Base-by-base conservation (phyloP, 2,329 filamentous ascomycete species). In the Aspergillus pseudonomiae region DNA sequence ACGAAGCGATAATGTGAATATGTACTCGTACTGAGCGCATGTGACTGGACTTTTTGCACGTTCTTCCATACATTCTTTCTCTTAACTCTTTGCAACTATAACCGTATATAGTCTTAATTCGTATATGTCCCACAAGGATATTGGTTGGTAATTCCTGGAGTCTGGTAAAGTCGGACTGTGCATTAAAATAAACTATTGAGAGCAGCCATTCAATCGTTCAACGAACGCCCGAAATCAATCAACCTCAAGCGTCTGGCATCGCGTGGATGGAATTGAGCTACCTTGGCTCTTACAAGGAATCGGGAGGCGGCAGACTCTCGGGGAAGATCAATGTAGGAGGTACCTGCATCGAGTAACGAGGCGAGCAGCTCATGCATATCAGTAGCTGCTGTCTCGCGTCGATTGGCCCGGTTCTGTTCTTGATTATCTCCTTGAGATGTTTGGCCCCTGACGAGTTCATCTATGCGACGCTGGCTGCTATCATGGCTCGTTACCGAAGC, bases 191-290 rank as follows among this genome's bases (percentile, higher is more conserved):
- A 41, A 41, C 19, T n/a, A 41, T 10, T n/a, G 16, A 41, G 19
- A 19, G 36, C 16, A 41, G 6, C 19, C 16, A 14, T 50, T 72
- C 58, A 77, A 62, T 70, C 70, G 50, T 70, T 69, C 28, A 79
- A 62, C 9, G 74, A 74, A 43, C 76, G 76, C 16, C 82, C 83
- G 74, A 86, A 85, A 71, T 86, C 84, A 64, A 86, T 82, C 66
- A 86, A 70, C 36, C 84, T 79, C 64, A 86, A 67, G 64, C 80
- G 81, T 63, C 77, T 76, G 19, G 84, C 84, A 74, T 86, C 83
- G 63, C 81, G 82, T 1, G 84, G 83, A 70, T 86, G 82, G 57
- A 85, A 85, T 64, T 86, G 83, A 16, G 84, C 84, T 61, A 86
- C 80, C 70, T 84, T 86, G 12, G 83, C 82, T 68, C 82, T 78